Evolutionary conservation across 768 basidiomycete species (phyloP).

Genomic region (Termitomyces sp.): DNA sequence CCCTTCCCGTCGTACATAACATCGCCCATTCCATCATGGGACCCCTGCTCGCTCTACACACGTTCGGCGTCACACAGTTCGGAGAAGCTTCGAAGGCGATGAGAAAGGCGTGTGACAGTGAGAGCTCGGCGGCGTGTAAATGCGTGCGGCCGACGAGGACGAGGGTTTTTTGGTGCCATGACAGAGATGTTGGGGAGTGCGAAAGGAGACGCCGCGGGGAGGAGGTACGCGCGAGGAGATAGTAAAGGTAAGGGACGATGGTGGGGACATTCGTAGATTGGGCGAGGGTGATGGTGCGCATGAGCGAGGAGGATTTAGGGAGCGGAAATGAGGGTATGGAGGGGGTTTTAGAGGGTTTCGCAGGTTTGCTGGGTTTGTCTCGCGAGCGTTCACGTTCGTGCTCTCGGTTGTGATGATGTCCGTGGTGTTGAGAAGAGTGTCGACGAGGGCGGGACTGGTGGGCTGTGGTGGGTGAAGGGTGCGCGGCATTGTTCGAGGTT

Average conservation of each 20-base stretch:
- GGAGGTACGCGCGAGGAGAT: conserved; percentile 38
- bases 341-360: background rate
- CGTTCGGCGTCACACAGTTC: conserved; percentile 19
- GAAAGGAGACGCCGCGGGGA: conserved; percentile 29
- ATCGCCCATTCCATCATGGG: conserved; percentile 39
- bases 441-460: background rate
- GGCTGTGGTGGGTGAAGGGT: background rate
- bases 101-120: conserved; percentile 34
- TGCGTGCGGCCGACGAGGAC: conserved; percentile 36
- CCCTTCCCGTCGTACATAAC: conserved; percentile 26
- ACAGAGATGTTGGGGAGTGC: conserved; percentile 31
- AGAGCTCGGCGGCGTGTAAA: conserved; percentile 34
- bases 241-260: conserved; percentile 43
- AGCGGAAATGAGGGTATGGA: background rate
- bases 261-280: conserved; percentile 30
- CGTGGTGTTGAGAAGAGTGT: background rate
- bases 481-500: background rate
- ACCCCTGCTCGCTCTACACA: conserved; percentile 28
- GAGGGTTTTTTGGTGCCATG: conserved; percentile 32
- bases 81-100: conserved; percentile 31
- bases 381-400: background rate
- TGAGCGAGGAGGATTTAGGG: conserved; percentile 26
- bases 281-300: conserved; percentile 39
- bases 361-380: background rate
- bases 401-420: background rate